phyloP scores from a whole-genome alignment of 75 land plant genomes.

The Larix kaempferi region DNA sequence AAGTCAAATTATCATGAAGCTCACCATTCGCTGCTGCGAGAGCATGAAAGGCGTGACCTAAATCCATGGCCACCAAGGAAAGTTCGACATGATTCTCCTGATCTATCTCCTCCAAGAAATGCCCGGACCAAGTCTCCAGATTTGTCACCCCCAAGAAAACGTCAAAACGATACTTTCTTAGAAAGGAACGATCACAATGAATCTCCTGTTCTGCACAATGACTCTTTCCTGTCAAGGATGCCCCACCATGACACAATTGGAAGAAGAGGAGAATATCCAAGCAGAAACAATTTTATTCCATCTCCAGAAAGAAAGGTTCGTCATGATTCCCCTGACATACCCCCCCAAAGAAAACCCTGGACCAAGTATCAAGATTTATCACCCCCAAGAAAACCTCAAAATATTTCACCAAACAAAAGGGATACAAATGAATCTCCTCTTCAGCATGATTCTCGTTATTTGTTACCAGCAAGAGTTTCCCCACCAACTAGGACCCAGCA shows the following conservation, averaged over 20 bases:
- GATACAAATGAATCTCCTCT: background rate
- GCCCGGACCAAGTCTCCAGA: constrained; percentile 3
- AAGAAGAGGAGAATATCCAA: constrained; percentile 7
- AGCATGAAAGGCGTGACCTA: background rate
- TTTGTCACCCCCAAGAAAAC: constrained; percentile 32
- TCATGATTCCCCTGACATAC: constrained; percentile 22
- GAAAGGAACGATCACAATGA: constrained; percentile 8
- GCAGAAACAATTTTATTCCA: constrained; percentile 7
- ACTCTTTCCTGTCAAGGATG: background rate
- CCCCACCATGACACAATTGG: constrained; percentile 24
- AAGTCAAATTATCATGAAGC: background rate
- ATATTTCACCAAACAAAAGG: background rate
- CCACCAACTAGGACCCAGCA: constrained; percentile 17
- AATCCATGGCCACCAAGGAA: background rate
- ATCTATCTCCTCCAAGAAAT: constrained; percentile 45
- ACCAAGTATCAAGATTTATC: constrained; percentile 22
- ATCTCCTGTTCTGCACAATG: constrained; percentile 21
- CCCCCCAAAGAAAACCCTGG: constrained; percentile 10
- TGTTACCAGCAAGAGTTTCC: constrained; percentile 25
- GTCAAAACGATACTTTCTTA: background rate
- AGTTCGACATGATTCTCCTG: constrained; percentile 17
- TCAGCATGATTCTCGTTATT: constrained; percentile 16
- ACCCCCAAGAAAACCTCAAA: constrained; percentile 17
- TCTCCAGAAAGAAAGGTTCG: background rate
- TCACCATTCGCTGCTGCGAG: background rate